phyloP scores from a whole-genome alignment of 1,284 basidiomycete species.

The Ustilago tritici region DNA sequence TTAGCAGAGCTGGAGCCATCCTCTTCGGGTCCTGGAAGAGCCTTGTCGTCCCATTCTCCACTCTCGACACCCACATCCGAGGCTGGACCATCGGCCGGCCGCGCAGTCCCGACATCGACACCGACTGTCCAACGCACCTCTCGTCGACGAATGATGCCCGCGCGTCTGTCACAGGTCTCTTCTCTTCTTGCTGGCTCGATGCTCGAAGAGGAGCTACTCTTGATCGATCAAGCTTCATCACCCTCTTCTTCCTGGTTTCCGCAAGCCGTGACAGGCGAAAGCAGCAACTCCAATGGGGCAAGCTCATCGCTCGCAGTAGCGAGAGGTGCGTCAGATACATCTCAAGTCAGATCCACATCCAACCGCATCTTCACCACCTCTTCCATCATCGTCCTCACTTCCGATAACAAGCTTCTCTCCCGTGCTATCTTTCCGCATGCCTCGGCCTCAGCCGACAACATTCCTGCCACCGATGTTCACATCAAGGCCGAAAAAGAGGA shows the following conservation, averaged over 20 bases:
- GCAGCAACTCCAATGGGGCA: slow-evolving; percentile 2
- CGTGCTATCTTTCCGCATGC: slow-evolving; percentile 26
- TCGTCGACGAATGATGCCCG: slow-evolving; percentile 49
- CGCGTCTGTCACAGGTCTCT: slow-evolving; percentile 50
- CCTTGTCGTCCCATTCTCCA: slow-evolving; percentile 1
- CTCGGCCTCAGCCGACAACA: neutral
- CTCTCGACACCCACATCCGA: slow-evolving; percentile 8
- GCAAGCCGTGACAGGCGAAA: neutral
- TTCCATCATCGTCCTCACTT: slow-evolving; percentile 34
- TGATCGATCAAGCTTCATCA: slow-evolving; percentile 30
- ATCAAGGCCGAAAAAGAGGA: slow-evolving; percentile 23
- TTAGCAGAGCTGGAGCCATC: slow-evolving; percentile 15
- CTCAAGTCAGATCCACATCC: slow-evolving; percentile 2
- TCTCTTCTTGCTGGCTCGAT: slow-evolving; percentile 52
- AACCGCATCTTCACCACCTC: slow-evolving; percentile 14
- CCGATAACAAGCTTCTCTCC: slow-evolving; percentile 11
- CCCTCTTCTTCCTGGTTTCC: slow-evolving; percentile 19
- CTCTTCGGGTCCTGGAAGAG: slow-evolving; percentile 12
- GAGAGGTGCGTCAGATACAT: slow-evolving; percentile 9
- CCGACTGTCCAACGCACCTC: slow-evolving; percentile 25
- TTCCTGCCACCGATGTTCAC: neutral
- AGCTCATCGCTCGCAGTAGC: neutral
- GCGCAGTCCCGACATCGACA: slow-evolving; percentile 13
- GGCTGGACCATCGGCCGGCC: neutral
- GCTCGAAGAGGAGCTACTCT: slow-evolving; percentile 55